These are phyloP conservation scores for Exophiala oligosperma DNA, from an alignment of 2,329 filamentous ascomycete genomes.

Conservation along the genomic window DNA sequence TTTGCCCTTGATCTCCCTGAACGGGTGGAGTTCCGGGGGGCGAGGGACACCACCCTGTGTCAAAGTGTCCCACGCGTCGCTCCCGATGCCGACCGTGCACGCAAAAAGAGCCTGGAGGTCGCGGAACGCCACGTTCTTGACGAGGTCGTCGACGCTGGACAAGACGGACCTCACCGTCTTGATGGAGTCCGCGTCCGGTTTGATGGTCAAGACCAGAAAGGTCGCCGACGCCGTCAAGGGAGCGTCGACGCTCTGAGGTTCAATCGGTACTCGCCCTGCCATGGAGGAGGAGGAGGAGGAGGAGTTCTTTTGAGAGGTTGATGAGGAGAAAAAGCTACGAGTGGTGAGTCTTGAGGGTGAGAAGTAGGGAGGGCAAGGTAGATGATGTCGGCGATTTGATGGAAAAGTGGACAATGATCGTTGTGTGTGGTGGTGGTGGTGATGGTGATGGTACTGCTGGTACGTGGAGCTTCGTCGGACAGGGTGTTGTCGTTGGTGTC, in stretches of 20 bases:
- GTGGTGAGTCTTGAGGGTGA: no score
- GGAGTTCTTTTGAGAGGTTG: no score
- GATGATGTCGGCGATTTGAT: not conserved
- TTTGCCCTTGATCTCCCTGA: constrained; percentile 44
- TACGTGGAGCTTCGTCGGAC: not conserved
- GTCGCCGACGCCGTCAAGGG: constrained; percentile 55
- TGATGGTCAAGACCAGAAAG: constrained; percentile 53
- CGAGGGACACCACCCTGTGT: constrained; percentile 40
- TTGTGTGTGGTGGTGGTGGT: not conserved
- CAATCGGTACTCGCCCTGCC: constrained; percentile 34
- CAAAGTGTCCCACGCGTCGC: constrained; percentile 52
- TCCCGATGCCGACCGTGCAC: constrained; percentile 58
- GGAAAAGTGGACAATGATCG: not conserved
- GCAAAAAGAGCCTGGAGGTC: constrained; percentile 48
- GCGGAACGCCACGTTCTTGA: constrained; percentile 57
- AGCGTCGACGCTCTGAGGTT: constrained; percentile 50
- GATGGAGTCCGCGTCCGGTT: constrained; percentile 34
- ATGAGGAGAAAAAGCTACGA: no score
- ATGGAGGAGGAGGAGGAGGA: not conserved
- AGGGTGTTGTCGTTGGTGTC: no score
- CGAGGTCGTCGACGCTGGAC: constrained; percentile 45
- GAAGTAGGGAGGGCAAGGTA: no score
- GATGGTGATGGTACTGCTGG: not conserved
- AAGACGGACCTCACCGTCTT: constrained; percentile 47
- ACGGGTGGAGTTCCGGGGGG: constrained; percentile 53